A percentile compares a stretch with the other conserved stretches of the same genome.
phyloP scores from a whole-genome alignment of 192 early-diverging fungal genomes.

The Podila verticillata region DNA sequence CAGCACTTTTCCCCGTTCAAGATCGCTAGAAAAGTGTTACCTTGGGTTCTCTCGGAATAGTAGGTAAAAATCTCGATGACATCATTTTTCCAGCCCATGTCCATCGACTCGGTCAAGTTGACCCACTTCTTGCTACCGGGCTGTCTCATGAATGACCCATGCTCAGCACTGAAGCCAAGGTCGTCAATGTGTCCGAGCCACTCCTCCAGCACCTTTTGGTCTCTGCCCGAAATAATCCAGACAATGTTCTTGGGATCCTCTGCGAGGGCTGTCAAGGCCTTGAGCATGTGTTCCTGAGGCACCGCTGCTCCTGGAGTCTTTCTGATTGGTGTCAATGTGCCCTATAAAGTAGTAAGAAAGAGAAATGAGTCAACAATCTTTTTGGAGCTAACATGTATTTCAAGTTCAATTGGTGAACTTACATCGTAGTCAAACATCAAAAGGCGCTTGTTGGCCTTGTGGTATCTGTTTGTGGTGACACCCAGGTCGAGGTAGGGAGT shows the following conservation, averaged over 20 bases:
- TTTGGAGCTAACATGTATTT: background rate
- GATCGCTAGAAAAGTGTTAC: background rate
- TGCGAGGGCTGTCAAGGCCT: slow-evolving; percentile 72
- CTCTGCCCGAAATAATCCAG: slow-evolving; percentile 93
- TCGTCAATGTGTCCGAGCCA: slow-evolving; percentile 83
- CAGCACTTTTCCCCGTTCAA: background rate
- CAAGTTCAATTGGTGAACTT: slow-evolving; percentile 16
- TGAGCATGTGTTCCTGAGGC: slow-evolving; percentile 86
- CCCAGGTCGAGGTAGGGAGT: slow-evolving; percentile 56
- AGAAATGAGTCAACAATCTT: background rate
- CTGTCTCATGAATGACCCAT: slow-evolving; percentile 93
- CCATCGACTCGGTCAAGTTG: slow-evolving; percentile 74
- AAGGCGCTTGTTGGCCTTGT: slow-evolving; percentile 74
- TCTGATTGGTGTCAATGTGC: slow-evolving; percentile 92
- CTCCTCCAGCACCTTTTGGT: slow-evolving; percentile 82
- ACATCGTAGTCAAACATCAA: slow-evolving; percentile 97
- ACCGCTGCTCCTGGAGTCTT: slow-evolving; percentile 85
- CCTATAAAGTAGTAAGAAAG: slow-evolving; percentile 54
- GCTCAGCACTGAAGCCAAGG: slow-evolving; percentile 92
- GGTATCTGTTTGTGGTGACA: slow-evolving; percentile 57
- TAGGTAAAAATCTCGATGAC: slow-evolving; percentile 93
- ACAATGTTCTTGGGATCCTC: slow-evolving; percentile 86
- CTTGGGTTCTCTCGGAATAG: slow-evolving; percentile 94
- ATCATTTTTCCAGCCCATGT: slow-evolving; percentile 95
- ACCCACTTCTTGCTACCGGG: slow-evolving; percentile 78